phyloP scores from a whole-genome alignment of 331 rosid species.

The Quercus tomentella region DNA sequence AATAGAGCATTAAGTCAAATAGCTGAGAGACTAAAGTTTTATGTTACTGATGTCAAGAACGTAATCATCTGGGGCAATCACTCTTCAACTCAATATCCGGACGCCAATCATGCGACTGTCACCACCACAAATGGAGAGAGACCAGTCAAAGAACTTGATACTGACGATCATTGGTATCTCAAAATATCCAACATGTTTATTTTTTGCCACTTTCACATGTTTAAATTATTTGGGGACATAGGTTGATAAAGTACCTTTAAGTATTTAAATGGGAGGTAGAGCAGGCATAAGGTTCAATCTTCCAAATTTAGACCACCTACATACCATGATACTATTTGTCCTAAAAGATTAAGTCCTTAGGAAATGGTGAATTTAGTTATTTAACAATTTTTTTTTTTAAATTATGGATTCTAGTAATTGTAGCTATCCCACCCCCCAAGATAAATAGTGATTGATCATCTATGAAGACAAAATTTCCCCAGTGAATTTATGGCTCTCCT shows the following conservation, averaged over 20 bases:
- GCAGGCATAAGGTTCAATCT: too few species aligned
- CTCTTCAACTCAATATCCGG: conserved; percentile 93
- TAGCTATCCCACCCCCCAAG: neutral
- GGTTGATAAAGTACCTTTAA: neutral
- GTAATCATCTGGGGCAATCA: conserved; percentile 82
- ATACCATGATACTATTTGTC: too few species aligned
- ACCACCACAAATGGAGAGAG: conserved; percentile 26
- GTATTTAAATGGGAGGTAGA: too few species aligned
- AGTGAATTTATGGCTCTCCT: neutral
- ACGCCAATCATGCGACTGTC: conserved; percentile 75
- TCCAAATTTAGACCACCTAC: too few species aligned
- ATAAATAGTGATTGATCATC: neutral
- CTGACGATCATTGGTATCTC: conserved; percentile 65
- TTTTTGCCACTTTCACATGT: neutral
- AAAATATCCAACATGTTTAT: neutral
- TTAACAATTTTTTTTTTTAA: neutral
- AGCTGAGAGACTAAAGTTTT: too few species aligned
- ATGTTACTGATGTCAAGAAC: too few species aligned
- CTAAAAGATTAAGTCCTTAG: too few species aligned
- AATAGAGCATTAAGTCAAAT: too few species aligned
- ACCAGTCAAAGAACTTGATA: conserved; percentile 42
- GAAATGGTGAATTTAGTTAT: too few species aligned
- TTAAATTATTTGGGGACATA: neutral
- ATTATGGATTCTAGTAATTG: neutral
- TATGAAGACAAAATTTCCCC: neutral